These are phyloP conservation scores for Cyamopsis tetragonoloba DNA, from an alignment of 306 rosid species.

Conservation along the genomic window DNA sequence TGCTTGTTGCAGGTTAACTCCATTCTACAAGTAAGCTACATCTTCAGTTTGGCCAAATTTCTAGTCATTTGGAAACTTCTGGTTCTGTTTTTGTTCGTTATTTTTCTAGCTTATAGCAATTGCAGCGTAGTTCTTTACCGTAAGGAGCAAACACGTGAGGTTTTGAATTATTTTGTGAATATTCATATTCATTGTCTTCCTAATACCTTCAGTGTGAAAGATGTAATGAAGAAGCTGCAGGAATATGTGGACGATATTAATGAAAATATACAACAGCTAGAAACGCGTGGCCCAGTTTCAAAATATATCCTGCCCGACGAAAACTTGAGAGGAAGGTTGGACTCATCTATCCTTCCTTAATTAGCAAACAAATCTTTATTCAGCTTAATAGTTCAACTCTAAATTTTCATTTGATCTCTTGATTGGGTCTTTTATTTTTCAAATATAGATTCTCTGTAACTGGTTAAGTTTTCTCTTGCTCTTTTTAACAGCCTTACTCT, in stretches of 20 bases:
- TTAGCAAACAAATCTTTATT: slow-evolving; percentile 1
- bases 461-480: background rate
- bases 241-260: slow-evolving; percentile 77
- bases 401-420: slow-evolving; percentile 5
- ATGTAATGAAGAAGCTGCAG: slow-evolving; percentile 58
- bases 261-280: slow-evolving; percentile 57
- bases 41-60: slow-evolving; percentile 22
- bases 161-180: background rate
- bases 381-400: background rate
- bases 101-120: slow-evolving; percentile 6
- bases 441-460: background rate
- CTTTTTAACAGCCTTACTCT: slow-evolving; percentile 57
- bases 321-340: slow-evolving; percentile 80
- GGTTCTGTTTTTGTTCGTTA: slow-evolving; percentile 15
- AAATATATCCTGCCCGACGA: slow-evolving; percentile 76
- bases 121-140: background rate
- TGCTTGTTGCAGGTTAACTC: slow-evolving; percentile 71
- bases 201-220: slow-evolving; percentile 59
- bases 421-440: background rate
- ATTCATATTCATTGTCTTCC: slow-evolving; percentile 5
- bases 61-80: slow-evolving; percentile 6
- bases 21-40: slow-evolving; percentile 81
- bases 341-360: slow-evolving; percentile 9
- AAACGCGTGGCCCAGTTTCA: slow-evolving; percentile 83
- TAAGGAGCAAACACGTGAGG: background rate